A percentile compares a stretch with the other conserved stretches of the same genome.
These are phyloP conservation scores for Pythium insidiosum DNA, from an alignment of 352 stramenopile genomes.

Conservation along the genomic window DNA sequence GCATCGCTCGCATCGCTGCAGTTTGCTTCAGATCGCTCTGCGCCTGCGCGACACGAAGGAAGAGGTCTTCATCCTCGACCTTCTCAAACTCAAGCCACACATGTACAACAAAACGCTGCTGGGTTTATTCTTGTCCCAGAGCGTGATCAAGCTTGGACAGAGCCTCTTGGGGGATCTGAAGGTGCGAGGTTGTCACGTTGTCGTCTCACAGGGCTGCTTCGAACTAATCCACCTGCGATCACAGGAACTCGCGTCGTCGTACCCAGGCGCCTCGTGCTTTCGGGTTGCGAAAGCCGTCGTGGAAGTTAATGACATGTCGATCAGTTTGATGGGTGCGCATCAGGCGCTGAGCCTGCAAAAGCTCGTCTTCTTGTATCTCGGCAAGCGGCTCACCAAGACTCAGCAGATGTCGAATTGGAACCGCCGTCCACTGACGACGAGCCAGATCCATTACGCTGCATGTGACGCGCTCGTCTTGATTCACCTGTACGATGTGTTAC, in stretches of 20 bases:
- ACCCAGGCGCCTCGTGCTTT: slow-evolving; percentile 65
- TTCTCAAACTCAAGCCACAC: slow-evolving; percentile 41
- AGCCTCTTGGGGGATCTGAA: slow-evolving; percentile 54
- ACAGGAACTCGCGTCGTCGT: slow-evolving; percentile 42
- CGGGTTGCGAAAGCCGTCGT: slow-evolving; percentile 51
- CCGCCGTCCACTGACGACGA: slow-evolving; percentile 36
- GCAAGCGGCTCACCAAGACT: slow-evolving; percentile 60
- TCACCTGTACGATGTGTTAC: slow-evolving; percentile 55
- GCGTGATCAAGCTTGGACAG: slow-evolving; percentile 60
- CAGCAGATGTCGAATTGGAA: slow-evolving; percentile 81
- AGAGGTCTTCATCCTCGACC: slow-evolving; percentile 70
- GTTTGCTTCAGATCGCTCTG: slow-evolving; percentile 58
- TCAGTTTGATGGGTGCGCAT: slow-evolving; percentile 35
- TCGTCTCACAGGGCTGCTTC: too few species aligned
- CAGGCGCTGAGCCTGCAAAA: slow-evolving; percentile 69
- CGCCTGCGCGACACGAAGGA: slow-evolving; percentile 36
- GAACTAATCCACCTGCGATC: too few species aligned
- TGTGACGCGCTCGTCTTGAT: slow-evolving; percentile 66
- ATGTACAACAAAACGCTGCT: slow-evolving; percentile 55
- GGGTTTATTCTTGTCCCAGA: slow-evolving; percentile 53
- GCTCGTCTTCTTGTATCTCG: slow-evolving; percentile 63
- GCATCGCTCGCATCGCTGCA: slow-evolving; percentile 28
- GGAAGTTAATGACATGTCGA: slow-evolving; percentile 72
- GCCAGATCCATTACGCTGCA: slow-evolving; percentile 65
- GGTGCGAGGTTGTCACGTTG: too few species aligned